Base-by-base conservation (phyloP, 2,329 filamentous ascomycete genomes). In the Chrysoporthe deuterocubensis region DNA sequence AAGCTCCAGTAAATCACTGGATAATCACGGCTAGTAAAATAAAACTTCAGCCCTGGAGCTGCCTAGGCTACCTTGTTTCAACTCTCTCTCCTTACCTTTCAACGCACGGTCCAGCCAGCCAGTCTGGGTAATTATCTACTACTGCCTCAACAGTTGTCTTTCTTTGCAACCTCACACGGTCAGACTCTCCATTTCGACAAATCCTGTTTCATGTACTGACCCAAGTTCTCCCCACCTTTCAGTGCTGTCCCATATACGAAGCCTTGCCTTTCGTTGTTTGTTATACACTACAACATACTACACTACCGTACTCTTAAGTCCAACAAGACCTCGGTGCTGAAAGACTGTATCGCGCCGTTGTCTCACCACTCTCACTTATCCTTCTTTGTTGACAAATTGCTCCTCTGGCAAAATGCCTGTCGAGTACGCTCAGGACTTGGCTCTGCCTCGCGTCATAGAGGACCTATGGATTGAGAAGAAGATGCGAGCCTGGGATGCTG, bases 201-300 rank as follows among this genome's bases (percentile, higher is more conserved):
- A 18, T n/a, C 46, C 50, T 54, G 50, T 54, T 34, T 54, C 26
- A 6, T 32, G 16, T 4, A 4, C 11, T 16, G 13, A 54, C 1
- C 50, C 50, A 54, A 14, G 26, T 4, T 32, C 9, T 21, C 14
- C 50, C 50, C 11, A 16, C 44, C 18, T 54, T 54, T 32, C 26
- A 54, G 26, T 21, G 37, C 37, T 40, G 37, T 40, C 37, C 37
- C 26, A 16, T 54, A 54, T 32, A 54, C 48, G 26, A 26, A 52
- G 21, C 11, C 5, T 9, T 14, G 21, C 4, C 9, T 6, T 32
- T 52, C 9, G 21, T 32, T 26, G 32, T 54, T 52, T 4, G 21
- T 32, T 52, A 54, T 54, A 54, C 50, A 54, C 50, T 54, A 54
- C 50, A 54, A 32, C 13, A 54, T 54, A 54, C 8, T 54, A 54